Base-by-base conservation (phyloP, 805 yeast species). In the Lipomyces starkeyi region DNA sequence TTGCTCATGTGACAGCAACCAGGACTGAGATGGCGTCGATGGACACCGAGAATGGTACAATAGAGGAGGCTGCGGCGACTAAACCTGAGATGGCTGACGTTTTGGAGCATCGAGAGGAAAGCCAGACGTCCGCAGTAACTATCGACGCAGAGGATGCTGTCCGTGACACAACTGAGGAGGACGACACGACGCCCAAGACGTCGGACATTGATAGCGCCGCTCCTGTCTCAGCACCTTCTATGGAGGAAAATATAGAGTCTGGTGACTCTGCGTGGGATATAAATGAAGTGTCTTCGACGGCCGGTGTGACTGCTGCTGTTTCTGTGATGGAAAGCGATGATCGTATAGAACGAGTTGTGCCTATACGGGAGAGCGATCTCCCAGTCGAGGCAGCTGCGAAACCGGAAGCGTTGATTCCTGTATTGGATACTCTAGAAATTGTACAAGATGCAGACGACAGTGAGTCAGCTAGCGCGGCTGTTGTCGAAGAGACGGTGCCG, bases 91-190 rank as follows among this genome's bases (percentile, higher is more conserved):
- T 13, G 52, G 20, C 53, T 58, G 32, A n/a, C n/a, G n/a, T 4
- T 35, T 49, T 20, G 32, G 32, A 20, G 22, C 32, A 8, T 17
- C 20, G 4, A 35, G 40, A 32, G 9, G 55, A 25, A 14, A 3
- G 27, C 40, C 35, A 61, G 20, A 32, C 56, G 11, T 9, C 9
- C 35, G 20, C 62, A 4, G 22, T n/a, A 22, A 29, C 34, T 14
- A 34, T 54, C 57, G 29, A 34, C 20, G 58, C 58, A 27, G 53
- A 27, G 11, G 57, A 34, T 9, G 63, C 53, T 20, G 40, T 49
- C 27, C 34, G 49, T 20, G 54, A 47, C 6, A 58, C 58, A 6
- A n/a, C 29, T 27, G 52, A 53, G 37, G 58, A 37, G 25, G 63
- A 60, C 32, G 58, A 53, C 17, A 58, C 40, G 32, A 7, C 2